Evolutionary conservation across 2,329 filamentous ascomycete genomes (phyloP).

Genomic region (Hymenoscyphus fructigenus): DNA sequence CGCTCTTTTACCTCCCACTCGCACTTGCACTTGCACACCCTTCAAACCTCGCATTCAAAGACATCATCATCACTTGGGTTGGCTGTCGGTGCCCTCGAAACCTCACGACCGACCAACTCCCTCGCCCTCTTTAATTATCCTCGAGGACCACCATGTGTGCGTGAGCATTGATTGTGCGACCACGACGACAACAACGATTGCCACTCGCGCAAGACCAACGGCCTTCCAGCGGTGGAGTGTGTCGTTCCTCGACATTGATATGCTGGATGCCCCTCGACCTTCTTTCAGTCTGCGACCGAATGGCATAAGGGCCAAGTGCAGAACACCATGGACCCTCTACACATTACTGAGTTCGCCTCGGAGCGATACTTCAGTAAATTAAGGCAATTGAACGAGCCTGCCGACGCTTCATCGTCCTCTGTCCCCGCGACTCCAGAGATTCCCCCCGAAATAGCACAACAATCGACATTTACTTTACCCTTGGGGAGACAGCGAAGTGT

Average conservation of each 20-base stretch:
- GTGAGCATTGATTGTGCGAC: constrained; percentile 31
- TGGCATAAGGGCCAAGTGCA: constrained; percentile 34
- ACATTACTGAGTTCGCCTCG: constrained; percentile 66
- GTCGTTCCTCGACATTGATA: constrained; percentile 29
- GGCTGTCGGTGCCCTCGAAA: constrained; percentile 3
- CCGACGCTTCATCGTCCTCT: constrained; percentile 33
- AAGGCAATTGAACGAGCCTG: constrained; percentile 48
- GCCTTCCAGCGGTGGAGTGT: constrained; percentile 25
- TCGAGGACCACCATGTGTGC: constrained; percentile 31
- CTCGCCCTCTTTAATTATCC: background rate
- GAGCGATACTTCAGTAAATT: constrained; percentile 64
- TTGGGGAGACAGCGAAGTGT: constrained; percentile 31
- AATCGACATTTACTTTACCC: constrained; percentile 33
- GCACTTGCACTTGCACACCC: background rate
- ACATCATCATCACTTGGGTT: background rate
- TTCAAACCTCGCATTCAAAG: background rate
- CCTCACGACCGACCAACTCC: background rate
- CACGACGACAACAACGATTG: constrained; percentile 20
- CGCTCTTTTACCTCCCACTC: constrained; percentile 5
- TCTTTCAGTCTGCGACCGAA: constrained; percentile 30
- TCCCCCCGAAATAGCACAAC: constrained; percentile 17
- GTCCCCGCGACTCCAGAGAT: constrained; percentile 20
- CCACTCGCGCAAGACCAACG: constrained; percentile 24
- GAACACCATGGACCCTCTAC: constrained; percentile 56
- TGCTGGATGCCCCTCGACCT: constrained; percentile 29